A percentile compares a stretch with the other conserved stretches of the same genome.
phyloP scores from a whole-genome alignment of 139 green algal species.

The Diplosphaera chodatii region DNA sequence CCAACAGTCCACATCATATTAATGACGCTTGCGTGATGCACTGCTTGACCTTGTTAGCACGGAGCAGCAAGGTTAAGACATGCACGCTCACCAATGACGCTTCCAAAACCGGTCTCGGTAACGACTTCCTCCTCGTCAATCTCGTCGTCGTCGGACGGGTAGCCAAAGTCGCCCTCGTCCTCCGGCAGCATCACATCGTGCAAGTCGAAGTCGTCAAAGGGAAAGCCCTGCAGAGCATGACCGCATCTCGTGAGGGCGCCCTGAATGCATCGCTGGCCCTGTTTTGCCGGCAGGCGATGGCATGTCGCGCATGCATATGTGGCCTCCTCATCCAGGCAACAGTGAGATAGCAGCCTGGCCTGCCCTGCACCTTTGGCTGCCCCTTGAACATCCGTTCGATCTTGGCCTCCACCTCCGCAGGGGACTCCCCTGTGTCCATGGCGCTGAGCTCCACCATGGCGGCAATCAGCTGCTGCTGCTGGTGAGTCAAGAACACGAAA shows the following conservation, averaged over 20 bases:
- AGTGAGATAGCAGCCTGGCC: too few species aligned
- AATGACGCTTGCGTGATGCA: too few species aligned
- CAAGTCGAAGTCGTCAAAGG: conserved; percentile 72
- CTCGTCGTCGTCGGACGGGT: conserved; percentile 80
- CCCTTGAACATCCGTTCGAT: conserved; percentile 47
- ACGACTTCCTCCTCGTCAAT: conserved; percentile 76
- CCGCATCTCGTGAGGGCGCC: too few species aligned
- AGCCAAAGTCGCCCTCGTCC: conserved; percentile 78
- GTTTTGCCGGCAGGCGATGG: too few species aligned
- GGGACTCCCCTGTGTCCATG: background rate
- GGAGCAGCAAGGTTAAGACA: too few species aligned
- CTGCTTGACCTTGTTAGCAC: too few species aligned
- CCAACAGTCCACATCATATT: too few species aligned
- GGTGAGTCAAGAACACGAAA: too few species aligned
- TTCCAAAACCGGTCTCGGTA: conserved; percentile 87
- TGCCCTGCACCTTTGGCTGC: conserved; percentile 7
- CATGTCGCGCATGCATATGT: too few species aligned
- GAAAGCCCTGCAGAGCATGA: conserved; percentile 73
- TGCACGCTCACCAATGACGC: conserved; percentile 79
- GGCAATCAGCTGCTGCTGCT: too few species aligned
- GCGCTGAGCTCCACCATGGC: background rate
- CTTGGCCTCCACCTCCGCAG: conserved; percentile 3
- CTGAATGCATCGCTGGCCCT: too few species aligned
- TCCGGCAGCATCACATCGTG: conserved; percentile 82
- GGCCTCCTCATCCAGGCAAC: too few species aligned